Conservation (phyloP, 352 stramenopile genomes). For the Pythium scleroteichum region DNA sequence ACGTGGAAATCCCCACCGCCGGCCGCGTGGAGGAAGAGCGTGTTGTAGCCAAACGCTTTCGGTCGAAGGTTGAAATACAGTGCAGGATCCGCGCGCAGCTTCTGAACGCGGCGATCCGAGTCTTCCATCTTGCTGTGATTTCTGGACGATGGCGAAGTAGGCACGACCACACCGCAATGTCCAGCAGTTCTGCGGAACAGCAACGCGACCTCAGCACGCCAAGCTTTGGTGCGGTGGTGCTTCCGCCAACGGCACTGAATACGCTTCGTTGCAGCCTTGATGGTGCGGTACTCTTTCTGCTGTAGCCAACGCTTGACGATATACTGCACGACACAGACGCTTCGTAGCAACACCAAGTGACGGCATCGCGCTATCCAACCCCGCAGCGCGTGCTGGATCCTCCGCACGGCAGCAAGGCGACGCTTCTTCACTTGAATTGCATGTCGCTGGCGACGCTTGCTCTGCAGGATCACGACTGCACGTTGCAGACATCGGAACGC, state of each 20-base stretch:
- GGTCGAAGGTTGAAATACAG: conserved; percentile 61
- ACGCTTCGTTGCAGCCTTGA: conserved; percentile 27
- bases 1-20: conserved; percentile 73
- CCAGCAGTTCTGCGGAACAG: conserved; percentile 37
- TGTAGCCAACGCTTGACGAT: conserved; percentile 57
- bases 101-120: conserved; percentile 59
- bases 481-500: conserved; percentile 32
- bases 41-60: conserved; percentile 56
- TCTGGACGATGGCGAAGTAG: conserved; percentile 33
- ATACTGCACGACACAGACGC: conserved; percentile 43
- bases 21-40: conserved; percentile 69
- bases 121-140: conserved; percentile 69
- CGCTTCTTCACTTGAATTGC: conserved; percentile 26
- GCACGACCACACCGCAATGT: background rate
- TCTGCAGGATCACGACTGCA: conserved; percentile 46
- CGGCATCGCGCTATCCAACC: conserved; percentile 47
- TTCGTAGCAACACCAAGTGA: conserved; percentile 41
- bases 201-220: conserved; percentile 46
- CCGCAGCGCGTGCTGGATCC: conserved; percentile 51
- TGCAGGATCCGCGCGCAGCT: conserved; percentile 43
- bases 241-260: conserved; percentile 50
- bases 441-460: conserved; percentile 37
- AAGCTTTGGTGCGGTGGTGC: conserved; percentile 38
- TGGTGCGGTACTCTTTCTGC: conserved; percentile 41
- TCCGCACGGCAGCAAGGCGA: conserved; percentile 35